phyloP scores from a whole-genome alignment of 2,329 filamentous ascomycete species.

The Hirsutella rhossiliensis region DNA sequence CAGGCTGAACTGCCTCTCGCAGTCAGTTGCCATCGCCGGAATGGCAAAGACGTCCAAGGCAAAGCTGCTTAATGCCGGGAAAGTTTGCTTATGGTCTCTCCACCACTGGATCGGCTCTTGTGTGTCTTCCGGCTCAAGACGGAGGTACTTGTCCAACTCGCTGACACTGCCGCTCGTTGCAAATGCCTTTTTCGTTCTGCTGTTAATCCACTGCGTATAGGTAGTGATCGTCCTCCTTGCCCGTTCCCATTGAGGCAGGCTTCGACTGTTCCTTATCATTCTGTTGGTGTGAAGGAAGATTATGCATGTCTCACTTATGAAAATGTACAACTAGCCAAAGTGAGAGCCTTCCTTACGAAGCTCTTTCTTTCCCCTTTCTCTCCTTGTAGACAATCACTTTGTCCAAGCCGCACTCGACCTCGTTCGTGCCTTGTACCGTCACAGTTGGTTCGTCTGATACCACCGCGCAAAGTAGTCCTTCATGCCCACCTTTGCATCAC shows the following conservation, averaged over 20 bases:
- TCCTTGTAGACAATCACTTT: too few species aligned
- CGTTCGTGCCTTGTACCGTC: too few species aligned
- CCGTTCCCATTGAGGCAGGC: not conserved
- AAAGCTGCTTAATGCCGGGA: too few species aligned
- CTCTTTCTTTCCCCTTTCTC: too few species aligned
- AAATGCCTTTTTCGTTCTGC: not conserved
- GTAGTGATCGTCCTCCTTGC: not conserved
- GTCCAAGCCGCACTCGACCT: too few species aligned
- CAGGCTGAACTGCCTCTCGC: not conserved
- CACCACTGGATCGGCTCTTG: not conserved
- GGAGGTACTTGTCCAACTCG: not conserved
- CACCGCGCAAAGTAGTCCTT: too few species aligned
- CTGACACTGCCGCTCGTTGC: not conserved
- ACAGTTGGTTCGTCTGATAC: not conserved
- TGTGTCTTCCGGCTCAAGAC: not conserved
- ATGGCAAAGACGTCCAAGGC: too few species aligned
- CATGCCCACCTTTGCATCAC: not conserved
- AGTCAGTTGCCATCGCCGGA: not conserved
- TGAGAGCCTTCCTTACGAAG: too few species aligned
- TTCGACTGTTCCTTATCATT: not conserved
- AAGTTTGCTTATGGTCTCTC: too few species aligned
- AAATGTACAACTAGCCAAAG: too few species aligned
- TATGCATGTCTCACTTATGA: too few species aligned
- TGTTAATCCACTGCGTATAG: not conserved
- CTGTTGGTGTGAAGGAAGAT: too few species aligned